Conservation (phyloP, 441 rosid genomes). For the Lepidium campestre region DNA sequence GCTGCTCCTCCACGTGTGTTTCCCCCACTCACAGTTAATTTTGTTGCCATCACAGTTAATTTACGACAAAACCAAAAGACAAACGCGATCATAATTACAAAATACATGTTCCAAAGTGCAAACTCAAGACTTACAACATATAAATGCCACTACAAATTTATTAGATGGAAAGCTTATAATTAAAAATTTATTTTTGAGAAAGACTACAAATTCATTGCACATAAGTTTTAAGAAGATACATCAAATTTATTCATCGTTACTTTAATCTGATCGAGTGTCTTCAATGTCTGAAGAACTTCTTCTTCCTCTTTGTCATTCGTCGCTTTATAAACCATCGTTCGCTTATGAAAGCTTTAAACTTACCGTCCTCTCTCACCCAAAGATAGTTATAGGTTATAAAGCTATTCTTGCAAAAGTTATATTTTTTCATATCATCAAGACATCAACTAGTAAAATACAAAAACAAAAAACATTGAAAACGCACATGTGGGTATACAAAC, state of each 20-base stretch:
- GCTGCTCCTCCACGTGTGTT: slow-evolving; percentile 8
- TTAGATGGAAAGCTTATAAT: too few species aligned
- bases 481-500: too few species aligned
- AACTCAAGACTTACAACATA: background rate
- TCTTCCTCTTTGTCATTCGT: slow-evolving; percentile 9
- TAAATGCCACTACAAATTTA: background rate
- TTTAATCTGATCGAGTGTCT: background rate
- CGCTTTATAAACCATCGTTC: background rate
- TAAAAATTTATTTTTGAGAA: too few species aligned
- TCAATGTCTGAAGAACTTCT: slow-evolving; percentile 23
- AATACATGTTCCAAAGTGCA: background rate
- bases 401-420: too few species aligned
- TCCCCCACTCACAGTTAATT: background rate
- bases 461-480: too few species aligned
- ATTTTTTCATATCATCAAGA: too few species aligned
- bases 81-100: background rate
- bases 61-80: background rate
- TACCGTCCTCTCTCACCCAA: too few species aligned
- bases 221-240: background rate
- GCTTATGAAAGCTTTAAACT: background rate
- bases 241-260: background rate
- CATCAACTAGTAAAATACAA: too few species aligned
- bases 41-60: background rate
- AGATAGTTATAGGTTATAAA: too few species aligned
- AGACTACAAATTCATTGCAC: too few species aligned